Evolutionary conservation across 2,329 filamentous ascomycete species (phyloP).

Genomic region (Fusarium gaditjirri): DNA sequence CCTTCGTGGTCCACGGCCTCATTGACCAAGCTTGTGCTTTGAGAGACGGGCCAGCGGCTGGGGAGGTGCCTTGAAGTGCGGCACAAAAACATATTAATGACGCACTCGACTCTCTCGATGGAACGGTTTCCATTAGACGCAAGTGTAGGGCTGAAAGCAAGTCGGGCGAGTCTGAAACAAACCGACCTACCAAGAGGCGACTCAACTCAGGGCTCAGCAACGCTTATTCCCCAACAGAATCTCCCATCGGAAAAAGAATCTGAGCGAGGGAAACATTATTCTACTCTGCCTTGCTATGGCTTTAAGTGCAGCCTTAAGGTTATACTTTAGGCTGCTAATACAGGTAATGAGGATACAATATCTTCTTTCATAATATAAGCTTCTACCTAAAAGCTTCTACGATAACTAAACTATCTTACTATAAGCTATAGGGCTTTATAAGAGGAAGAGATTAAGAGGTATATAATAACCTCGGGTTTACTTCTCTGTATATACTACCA

Average conservation of each 20-base stretch:
- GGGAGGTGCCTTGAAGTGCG: accelerated
- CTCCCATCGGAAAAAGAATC: not conserved
- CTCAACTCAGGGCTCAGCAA: accelerated
- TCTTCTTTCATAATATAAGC: too few species aligned
- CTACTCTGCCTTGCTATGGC: not conserved
- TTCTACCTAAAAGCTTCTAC: too few species aligned
- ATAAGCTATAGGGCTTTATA: too few species aligned
- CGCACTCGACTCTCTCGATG: not conserved
- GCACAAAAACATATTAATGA: accelerated
- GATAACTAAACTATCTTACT: too few species aligned
- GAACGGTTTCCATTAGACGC: accelerated
- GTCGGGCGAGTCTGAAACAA: not conserved
- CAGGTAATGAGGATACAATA: too few species aligned
- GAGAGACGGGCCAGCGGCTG: not conserved
- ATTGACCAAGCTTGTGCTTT: not conserved
- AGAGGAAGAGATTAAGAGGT: too few species aligned
- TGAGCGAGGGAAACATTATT: accelerated
- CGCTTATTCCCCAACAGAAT: not conserved
- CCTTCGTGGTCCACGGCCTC: accelerated
- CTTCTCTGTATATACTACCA: too few species aligned
- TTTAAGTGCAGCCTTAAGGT: too few species aligned
- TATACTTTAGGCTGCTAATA: too few species aligned
- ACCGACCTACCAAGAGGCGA: accelerated
- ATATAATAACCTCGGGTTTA: too few species aligned
- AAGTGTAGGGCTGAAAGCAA: not conserved